Evolutionary conservation across 2,329 filamentous ascomycete species (phyloP), one percentile per base, ranked within the genome.

Genomic region (Fusarium sp.): DNA sequence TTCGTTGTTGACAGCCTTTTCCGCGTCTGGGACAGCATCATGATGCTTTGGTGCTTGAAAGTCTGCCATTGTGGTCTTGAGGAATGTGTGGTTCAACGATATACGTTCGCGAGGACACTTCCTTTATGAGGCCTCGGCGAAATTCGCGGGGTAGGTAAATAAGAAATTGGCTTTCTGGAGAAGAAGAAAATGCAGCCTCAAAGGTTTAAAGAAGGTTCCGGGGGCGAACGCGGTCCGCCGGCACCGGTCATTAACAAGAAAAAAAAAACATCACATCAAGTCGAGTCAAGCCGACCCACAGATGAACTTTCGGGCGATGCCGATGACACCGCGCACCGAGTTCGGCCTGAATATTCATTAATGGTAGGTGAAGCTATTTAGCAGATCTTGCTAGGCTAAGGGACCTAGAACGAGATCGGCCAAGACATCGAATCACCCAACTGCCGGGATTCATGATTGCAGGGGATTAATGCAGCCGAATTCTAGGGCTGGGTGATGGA

Each of bases 301-400:
- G 54, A 27, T 2, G 45, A 65, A 33, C 9, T 60, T 47, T 63
- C 47, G 70, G 71, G 11, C 30, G 47, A 50, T 43, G 56, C 65
- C 71, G 71, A 70, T 69, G 57, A 37, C 62, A 60, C 50, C 63
- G 71, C 67, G 71, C 54, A 73, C 71, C 71, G 71, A 45, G 11
- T 65, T 65, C 38, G 63, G 52, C 15, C 14, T 14, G 33, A 37
- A 22, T 30, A 59, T 27, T 32, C 30, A 32, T 32, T 32, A 9
- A 32, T 32, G 30, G 17, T n/a, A 62, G n/a, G 50, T 27, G 59
- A 62, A 62, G 59, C 6, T 62, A 37, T 50, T 11, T 33, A 22
- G n/a, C 20, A 20, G 6, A 32, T 54, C 14, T 59, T 45, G 30
- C 33, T 63, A 22, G 62, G 45, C 56, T 25, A 65, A 22, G 33